These are phyloP conservation scores for Pseudozyma sp. DNA, from an alignment of 1,284 basidiomycete genomes.

Conservation along the genomic window DNA sequence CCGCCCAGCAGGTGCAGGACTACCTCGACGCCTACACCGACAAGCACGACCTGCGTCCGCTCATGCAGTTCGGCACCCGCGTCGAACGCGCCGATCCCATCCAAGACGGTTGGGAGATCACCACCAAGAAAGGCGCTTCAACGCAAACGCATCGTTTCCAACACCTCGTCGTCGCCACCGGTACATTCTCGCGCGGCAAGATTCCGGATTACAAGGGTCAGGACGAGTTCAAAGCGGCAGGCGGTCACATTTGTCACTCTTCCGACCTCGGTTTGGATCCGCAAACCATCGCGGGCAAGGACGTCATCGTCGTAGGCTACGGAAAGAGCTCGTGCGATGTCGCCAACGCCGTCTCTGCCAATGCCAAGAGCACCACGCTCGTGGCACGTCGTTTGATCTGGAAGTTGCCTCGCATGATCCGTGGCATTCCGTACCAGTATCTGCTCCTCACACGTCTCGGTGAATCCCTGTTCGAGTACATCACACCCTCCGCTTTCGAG, in stretches of 20 bases:
- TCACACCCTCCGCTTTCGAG: conserved; percentile 47
- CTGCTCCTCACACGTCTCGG: conserved; percentile 56
- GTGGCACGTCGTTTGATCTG: conserved; percentile 59
- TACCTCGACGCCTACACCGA: conserved; percentile 52
- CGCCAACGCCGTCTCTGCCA: conserved; percentile 51
- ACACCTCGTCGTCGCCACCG: conserved; percentile 54
- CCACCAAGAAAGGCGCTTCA: conserved; percentile 7
- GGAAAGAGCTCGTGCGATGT: conserved; percentile 61
- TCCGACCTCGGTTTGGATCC: conserved; percentile 32
- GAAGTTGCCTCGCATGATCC: conserved; percentile 56
- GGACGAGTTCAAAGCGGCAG: conserved; percentile 40
- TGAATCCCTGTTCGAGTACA: conserved; percentile 58
- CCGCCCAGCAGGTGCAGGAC: conserved; percentile 57
- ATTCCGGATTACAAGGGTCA: conserved; percentile 53
- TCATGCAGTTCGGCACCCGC: conserved; percentile 43
- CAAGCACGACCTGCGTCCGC: conserved; percentile 40
- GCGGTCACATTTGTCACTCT: conserved; percentile 55
- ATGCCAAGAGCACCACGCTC: conserved; percentile 41
- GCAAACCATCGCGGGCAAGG: conserved; percentile 39
- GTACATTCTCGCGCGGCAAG: conserved; percentile 51
- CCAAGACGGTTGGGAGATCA: conserved; percentile 27
- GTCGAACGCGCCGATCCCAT: conserved; percentile 36
- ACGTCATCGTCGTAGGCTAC: conserved; percentile 58
- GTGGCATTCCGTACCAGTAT: conserved; percentile 57
- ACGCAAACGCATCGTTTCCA: conserved; percentile 13